A percentile compares a stretch with the other conserved stretches of the same genome.
These are phyloP conservation scores for Phlyctochytrium planicorne DNA, from an alignment of 192 early-diverging fungal genomes.

Conservation along the genomic window DNA sequence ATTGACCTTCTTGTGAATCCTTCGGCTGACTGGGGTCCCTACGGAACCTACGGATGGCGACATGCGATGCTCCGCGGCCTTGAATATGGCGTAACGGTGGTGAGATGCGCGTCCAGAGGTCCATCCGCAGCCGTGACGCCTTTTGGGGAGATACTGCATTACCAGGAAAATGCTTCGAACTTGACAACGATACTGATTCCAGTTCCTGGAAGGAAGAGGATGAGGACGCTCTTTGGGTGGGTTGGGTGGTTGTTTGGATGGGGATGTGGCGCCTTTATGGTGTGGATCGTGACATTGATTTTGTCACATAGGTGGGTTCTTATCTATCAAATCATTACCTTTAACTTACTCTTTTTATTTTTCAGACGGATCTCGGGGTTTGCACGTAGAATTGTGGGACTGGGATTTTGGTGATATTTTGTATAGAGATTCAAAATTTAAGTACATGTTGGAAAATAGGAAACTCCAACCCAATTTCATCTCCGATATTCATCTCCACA, in stretches of 20 bases:
- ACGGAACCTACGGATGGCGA: background rate
- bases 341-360: no score
- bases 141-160: background rate
- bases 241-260: background rate
- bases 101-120: background rate
- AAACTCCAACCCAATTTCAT: no score
- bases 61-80: background rate
- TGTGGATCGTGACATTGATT: background rate
- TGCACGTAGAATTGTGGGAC: background rate
- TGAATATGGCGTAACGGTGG: background rate
- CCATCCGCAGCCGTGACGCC: background rate
- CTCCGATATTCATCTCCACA: no score
- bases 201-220: background rate
- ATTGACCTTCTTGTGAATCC: background rate
- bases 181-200: background rate
- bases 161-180: background rate
- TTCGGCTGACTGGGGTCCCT: background rate
- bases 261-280: background rate
- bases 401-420: background rate
- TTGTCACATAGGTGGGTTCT: no score
- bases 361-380: background rate
- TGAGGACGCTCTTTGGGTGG: background rate
- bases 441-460: no score
- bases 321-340: no score
- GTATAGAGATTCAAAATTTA: no score